phyloP scores from a whole-genome alignment of 164 flowering plant genomes.

The Umbilicus rupestris region DNA sequence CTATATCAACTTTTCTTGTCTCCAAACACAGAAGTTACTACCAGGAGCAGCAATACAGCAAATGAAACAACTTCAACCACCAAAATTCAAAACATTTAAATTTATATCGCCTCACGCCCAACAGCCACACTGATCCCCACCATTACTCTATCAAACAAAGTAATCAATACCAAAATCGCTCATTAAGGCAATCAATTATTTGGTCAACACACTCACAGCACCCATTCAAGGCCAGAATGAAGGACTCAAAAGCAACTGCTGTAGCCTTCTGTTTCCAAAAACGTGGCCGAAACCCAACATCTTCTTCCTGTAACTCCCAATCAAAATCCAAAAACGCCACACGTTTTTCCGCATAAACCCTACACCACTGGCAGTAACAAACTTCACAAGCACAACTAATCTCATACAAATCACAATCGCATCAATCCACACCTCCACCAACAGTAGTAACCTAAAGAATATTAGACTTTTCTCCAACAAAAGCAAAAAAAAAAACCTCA shows the following conservation, averaged over 20 bases:
- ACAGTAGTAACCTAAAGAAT: background rate
- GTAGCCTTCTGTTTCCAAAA: background rate
- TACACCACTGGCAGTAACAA: background rate
- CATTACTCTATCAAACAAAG: too few relatives aligned
- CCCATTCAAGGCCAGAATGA: background rate
- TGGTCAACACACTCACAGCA: background rate
- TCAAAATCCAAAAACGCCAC: background rate
- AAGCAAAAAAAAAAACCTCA: background rate
- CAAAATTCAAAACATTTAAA: too few relatives aligned
- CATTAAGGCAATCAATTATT: background rate
- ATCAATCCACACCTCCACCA: background rate
- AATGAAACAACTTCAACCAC: too few relatives aligned
- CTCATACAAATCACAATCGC: background rate
- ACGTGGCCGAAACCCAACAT: background rate
- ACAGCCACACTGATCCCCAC: too few relatives aligned
- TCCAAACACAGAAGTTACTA: background rate
- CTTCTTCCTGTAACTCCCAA: background rate
- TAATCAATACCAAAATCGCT: too few relatives aligned
- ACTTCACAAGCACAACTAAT: background rate
- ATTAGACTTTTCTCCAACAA: background rate
- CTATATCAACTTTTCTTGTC: background rate
- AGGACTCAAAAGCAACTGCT: background rate
- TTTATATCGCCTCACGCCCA: too few relatives aligned
- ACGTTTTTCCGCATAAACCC: background rate
- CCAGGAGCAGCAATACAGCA: background rate